A percentile compares a stretch with the other conserved stretches of the same genome.
Conservation (phyloP, 805 yeast species). For the Myxozyma melibiosi region DNA sequence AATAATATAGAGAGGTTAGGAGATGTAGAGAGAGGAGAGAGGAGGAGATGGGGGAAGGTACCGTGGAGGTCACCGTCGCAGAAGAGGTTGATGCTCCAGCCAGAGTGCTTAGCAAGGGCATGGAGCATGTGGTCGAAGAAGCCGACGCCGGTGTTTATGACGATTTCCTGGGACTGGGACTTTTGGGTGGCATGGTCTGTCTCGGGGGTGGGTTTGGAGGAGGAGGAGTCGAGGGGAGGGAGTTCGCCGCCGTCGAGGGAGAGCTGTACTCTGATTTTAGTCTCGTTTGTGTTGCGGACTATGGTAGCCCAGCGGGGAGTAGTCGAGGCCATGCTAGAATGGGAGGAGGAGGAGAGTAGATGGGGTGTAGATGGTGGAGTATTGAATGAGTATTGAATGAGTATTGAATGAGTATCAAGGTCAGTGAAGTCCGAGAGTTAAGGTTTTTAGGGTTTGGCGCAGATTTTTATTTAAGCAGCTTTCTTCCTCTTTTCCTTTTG, state of each 20-base stretch:
- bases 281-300: slow-evolving; percentile 85
- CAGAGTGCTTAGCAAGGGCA: slow-evolving; percentile 94
- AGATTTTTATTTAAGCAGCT: background rate
- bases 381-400: background rate
- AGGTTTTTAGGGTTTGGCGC: background rate
- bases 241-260: slow-evolving; percentile 83
- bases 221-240: slow-evolving; percentile 19
- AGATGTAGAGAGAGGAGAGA: background rate
- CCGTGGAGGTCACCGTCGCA: slow-evolving; percentile 91
- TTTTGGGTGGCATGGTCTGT: slow-evolving; percentile 63
- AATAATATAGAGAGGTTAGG: background rate
- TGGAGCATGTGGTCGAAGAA: slow-evolving; percentile 97
- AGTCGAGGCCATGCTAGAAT: background rate
- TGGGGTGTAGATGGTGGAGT: background rate
- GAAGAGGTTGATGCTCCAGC: slow-evolving; percentile 89
- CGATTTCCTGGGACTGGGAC: slow-evolving; percentile 70
- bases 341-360: background rate
- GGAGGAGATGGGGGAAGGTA: background rate
- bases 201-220: slow-evolving; percentile 32
- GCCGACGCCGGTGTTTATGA: slow-evolving; percentile 89
- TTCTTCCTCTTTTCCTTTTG: too few species aligned
- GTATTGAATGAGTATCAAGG: background rate
- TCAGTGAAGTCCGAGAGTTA: background rate
- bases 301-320: slow-evolving; percentile 47
- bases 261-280: slow-evolving; percentile 84